Evolutionary conservation across 2,329 filamentous ascomycete genomes (phyloP).

Genomic region (Samsoniella hepiali): DNA sequence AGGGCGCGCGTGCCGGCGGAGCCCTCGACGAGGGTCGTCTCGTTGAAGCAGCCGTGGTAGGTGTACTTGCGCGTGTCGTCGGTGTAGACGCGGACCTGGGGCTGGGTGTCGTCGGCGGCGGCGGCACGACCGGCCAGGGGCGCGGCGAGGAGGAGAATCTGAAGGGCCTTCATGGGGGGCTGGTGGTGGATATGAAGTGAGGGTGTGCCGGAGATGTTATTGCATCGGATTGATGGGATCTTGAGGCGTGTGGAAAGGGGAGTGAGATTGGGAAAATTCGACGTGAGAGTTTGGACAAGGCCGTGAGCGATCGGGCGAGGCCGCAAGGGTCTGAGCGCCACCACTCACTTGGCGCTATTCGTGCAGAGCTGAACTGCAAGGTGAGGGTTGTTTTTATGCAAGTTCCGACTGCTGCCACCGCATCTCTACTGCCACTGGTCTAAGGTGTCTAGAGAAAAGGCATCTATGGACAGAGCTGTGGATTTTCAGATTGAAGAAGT

Average conservation of each 20-base stretch:
- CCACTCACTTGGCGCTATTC: too few species aligned
- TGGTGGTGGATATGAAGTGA: background rate
- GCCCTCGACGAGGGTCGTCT: constrained; percentile 46
- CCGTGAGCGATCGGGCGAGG: too few species aligned
- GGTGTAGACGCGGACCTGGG: constrained; percentile 32
- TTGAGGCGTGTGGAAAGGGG: background rate
- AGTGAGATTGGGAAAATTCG: too few species aligned
- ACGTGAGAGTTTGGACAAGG: too few species aligned
- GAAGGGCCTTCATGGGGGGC: background rate
- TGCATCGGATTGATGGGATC: background rate
- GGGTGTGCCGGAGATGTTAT: background rate
- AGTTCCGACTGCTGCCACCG: too few species aligned
- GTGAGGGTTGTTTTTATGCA: too few species aligned
- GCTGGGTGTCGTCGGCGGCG: background rate
- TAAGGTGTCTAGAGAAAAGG: too few species aligned
- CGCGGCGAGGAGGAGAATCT: constrained; percentile 1
- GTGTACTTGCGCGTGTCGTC: constrained; percentile 37
- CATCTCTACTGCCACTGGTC: too few species aligned
- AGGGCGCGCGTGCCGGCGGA: constrained; percentile 48
- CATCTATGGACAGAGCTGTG: too few species aligned
- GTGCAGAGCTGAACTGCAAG: too few species aligned
- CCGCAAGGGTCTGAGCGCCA: too few species aligned
- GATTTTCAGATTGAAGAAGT: too few species aligned
- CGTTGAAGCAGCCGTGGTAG: constrained; percentile 58
- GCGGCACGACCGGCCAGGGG: background rate